Evolutionary conservation across 176 grass and related monocot genomes (phyloP).

Genomic region (Oryza nivara): DNA sequence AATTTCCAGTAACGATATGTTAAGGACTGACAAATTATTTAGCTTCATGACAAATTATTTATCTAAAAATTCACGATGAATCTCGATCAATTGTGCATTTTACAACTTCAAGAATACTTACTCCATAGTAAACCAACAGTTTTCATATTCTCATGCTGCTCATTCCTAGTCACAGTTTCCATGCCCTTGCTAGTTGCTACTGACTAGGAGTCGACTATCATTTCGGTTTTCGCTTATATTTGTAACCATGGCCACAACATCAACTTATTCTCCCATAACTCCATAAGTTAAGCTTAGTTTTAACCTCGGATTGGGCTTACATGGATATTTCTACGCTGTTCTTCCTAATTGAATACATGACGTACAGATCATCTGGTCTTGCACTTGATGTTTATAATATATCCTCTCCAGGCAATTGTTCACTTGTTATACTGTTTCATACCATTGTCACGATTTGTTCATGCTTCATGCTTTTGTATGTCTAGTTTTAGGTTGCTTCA

Average conservation of each 20-base stretch:
- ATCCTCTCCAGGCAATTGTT: slow-evolving; percentile 16
- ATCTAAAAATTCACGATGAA: neutral
- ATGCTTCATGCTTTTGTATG: neutral
- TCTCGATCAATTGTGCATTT: neutral
- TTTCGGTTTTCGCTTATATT: neutral
- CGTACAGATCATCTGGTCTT: slow-evolving; percentile 1
- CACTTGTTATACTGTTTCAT: neutral
- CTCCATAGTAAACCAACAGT: neutral
- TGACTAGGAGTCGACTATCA: neutral
- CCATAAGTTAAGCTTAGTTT: neutral
- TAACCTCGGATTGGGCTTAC: neutral
- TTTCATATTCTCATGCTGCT: neutral
- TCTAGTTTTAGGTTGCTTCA: neutral
- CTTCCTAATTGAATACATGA: neutral
- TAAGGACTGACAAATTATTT: neutral
- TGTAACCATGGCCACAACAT: neutral
- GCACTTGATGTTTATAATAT: neutral
- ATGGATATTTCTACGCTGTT: neutral
- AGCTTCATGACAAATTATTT: neutral
- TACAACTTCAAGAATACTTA: neutral
- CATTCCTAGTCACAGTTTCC: neutral
- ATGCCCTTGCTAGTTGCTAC: neutral
- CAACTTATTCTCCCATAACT: neutral
- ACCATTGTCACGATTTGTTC: neutral
- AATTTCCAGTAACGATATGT: neutral